Evolutionary conservation across 2,329 filamentous ascomycete genomes (phyloP).

Genomic region (Peltaster fructicola): DNA sequence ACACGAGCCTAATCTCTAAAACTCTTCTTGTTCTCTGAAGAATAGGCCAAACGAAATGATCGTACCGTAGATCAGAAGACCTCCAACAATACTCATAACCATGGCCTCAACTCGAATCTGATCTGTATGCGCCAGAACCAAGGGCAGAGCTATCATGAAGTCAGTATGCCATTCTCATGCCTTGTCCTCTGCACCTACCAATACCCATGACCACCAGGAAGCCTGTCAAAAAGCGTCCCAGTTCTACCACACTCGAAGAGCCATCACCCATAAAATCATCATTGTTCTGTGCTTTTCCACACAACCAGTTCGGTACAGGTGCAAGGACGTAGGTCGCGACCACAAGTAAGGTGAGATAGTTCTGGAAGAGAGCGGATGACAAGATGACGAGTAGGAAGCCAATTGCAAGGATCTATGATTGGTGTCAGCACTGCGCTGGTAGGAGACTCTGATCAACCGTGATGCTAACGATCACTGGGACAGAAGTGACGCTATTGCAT

Average conservation of each 20-base stretch:
- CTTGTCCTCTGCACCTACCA: slow-evolving; percentile 42
- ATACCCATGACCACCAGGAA: slow-evolving; percentile 96
- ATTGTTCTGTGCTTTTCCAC: slow-evolving; percentile 67
- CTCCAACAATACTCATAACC: slow-evolving; percentile 86
- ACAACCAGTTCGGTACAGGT: slow-evolving; percentile 93
- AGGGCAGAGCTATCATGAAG: slow-evolving; percentile 53
- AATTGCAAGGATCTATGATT: slow-evolving; percentile 67
- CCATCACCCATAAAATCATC: slow-evolving; percentile 89
- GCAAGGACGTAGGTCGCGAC: slow-evolving; percentile 90
- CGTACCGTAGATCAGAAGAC: slow-evolving; percentile 88
- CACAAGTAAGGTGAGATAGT: slow-evolving; percentile 88
- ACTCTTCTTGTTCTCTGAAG: slow-evolving; percentile 95
- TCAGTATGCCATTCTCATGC: slow-evolving; percentile 1
- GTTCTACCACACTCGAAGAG: slow-evolving; percentile 70
- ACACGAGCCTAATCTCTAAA: too few species aligned
- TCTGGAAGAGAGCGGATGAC: slow-evolving; percentile 84
- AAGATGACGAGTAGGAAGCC: slow-evolving; percentile 98
- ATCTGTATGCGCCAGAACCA: slow-evolving; percentile 70
- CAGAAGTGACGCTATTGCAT: too few species aligned
- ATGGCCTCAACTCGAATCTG: slow-evolving; percentile 73
- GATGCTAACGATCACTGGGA: too few species aligned
- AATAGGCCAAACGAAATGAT: slow-evolving; percentile 98
- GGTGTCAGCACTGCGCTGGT: slow-evolving; percentile 5
- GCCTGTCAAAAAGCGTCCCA: slow-evolving; percentile 84
- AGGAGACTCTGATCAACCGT: too few species aligned